Base-by-base conservation (phyloP, 192 early-diverging fungal genomes). In the Gaertneriomyces sp. region DNA sequence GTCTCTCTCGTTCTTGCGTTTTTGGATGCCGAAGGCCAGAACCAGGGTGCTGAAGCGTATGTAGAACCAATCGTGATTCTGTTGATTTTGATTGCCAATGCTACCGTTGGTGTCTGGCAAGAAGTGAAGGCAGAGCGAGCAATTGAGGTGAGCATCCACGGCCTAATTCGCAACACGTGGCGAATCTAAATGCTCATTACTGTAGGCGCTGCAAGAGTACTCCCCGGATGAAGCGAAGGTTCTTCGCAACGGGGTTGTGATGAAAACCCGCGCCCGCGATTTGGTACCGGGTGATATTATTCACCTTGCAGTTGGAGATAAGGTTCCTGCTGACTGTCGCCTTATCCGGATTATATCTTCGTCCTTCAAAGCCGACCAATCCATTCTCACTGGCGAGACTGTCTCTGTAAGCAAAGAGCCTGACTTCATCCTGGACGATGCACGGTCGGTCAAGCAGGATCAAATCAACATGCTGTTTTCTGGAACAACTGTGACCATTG, bases 261-360 rank as follows among this genome's bases (percentile, higher is more conserved):
- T 68, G 39, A 92, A 88, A 76, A 81, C 94, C 40, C 61, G 87
- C 40, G 85, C 94, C 6, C 63, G 76, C 9, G 86, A 93, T 41
- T 76, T 99, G 47, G 95, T 99, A 16, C 97, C 95, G n/a, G 97
- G 97, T 58, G 97, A 98, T 81, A 90, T 99, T 61, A 83, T 99
- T 53, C 85, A 88, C 51, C 72, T 99, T 53, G 78, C 91, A 64
- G 91, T 94, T 0, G 97, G 97, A 60, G 95, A 96, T 73, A 94
- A 96, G 79, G 81, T 99, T 53, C 95, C 97, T 11, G 97, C 97
- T 56, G 97, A 99, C 65, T 87, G 88, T 64, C 87, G 97, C 49
- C 72, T 99, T 44, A 49, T 98, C 6, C 66, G 81, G n/a, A 80
- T 98, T 60, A 64, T 78, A 66, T 90, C 92, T 10, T 89, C 89